Evolutionary conservation across 805 yeast species (phyloP).

Genomic region (Ogataea salicorniae): DNA sequence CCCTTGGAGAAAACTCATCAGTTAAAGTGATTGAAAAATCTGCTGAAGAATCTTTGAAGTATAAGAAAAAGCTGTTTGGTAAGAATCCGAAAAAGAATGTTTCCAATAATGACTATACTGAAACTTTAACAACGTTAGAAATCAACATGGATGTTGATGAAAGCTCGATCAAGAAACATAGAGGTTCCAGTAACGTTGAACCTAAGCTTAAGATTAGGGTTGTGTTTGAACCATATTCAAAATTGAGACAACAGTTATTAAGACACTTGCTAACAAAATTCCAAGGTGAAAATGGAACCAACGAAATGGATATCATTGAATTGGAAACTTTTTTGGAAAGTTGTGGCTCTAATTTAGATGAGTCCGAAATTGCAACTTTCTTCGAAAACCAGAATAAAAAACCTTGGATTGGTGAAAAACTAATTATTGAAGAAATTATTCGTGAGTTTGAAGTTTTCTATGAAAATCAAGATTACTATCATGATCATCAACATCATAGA

Average conservation of each 20-base stretch:
- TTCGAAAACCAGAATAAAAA: conserved; percentile 41
- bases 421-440: conserved; percentile 41
- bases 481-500: neutral
- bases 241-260: conserved; percentile 68
- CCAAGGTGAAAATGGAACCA: conserved; percentile 41
- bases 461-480: conserved; percentile 9
- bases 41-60: conserved; percentile 8
- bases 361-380: conserved; percentile 50
- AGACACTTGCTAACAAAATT: conserved; percentile 43
- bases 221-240: conserved; percentile 61
- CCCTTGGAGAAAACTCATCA: conserved; percentile 7
- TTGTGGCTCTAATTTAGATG: conserved; percentile 51
- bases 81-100: conserved; percentile 29
- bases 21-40: conserved; percentile 9
- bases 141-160: conserved; percentile 26
- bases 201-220: conserved; percentile 59
- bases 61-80: conserved; percentile 18
- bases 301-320: conserved; percentile 51
- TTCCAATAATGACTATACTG: conserved; percentile 33
- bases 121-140: conserved; percentile 38
- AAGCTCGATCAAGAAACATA: conserved; percentile 29
- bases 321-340: conserved; percentile 59
- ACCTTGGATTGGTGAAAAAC: conserved; percentile 50
- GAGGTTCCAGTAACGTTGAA: conserved; percentile 33
- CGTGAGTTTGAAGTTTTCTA: conserved; percentile 42